Evolutionary conservation across 495 filamentous ascomycete genomes (phyloP), one percentile per base, ranked within the genome.

Genomic region (Tuber melanosporum): DNA sequence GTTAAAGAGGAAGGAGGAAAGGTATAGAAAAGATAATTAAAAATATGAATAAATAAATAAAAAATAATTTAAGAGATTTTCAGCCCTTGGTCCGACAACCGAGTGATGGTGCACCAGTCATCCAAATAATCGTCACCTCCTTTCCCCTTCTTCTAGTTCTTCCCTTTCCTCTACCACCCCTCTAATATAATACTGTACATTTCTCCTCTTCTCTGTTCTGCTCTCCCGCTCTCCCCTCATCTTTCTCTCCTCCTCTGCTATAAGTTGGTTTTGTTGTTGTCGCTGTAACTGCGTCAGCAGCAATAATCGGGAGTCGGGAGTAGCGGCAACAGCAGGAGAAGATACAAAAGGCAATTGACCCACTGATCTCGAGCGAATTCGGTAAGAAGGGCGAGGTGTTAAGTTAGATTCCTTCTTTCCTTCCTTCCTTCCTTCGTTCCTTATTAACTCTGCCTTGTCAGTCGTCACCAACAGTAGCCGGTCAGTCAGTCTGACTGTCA

Each of bases 121-220:
- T 57, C 22, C 49, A 57, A 57, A 57, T 57, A n/a, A 26, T 66
- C 57, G 26, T 17, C 57, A 66, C 26, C 57, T 66, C 57, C 26
- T 66, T 66, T 32, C 57, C 12, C 26, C 57, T 66, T 32, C 26
- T 66, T 32, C n/a, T 57, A 15, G 9, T 17, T 66, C 57, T 6
- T 17, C 57, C 15, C 4, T 10, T 26, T 66, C 57, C 26, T 66
- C n/a, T 32, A 15, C 57, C 12, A 32, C 57, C 57, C 26, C 57
- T 66, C 57, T 32, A 32, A 66, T 66, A 66, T 66, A 66, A 66
- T 66, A 66, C n/a, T 66, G 57, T 66, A 66, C 57, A 66, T 32
- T 17, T 32, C 57, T n/a, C 57, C 57, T 6, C 57, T 66, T 66
- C 57, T 32, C n/a, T 66, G 3, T 66, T 32, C 26, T n/a, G 14